phyloP scores from a whole-genome alignment of 345 rosid genomes.

The Rhodomyrtus tomentosa region DNA sequence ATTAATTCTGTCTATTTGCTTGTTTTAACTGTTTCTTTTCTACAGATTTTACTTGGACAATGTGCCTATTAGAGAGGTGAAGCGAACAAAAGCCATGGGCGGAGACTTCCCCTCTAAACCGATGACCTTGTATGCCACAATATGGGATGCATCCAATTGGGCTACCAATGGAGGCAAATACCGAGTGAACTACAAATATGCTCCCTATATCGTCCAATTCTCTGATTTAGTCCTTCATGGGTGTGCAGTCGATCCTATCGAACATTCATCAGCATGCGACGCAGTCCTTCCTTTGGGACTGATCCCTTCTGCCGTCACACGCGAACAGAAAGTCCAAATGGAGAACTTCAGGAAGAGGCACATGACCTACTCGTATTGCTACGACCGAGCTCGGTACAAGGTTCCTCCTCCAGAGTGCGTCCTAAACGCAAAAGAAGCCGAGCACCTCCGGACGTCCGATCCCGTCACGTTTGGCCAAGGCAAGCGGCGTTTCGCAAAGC shows the following conservation, averaged over 20 bases:
- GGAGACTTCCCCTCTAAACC: slow-evolving; percentile 92
- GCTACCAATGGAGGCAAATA: slow-evolving; percentile 96
- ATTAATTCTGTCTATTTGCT: background rate
- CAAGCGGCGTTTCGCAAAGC: slow-evolving; percentile 34
- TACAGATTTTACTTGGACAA: slow-evolving; percentile 70
- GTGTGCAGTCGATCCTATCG: slow-evolving; percentile 76
- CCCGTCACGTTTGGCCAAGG: slow-evolving; percentile 70
- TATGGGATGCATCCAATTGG: slow-evolving; percentile 98
- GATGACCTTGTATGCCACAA: slow-evolving; percentile 95
- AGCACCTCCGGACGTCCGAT: slow-evolving; percentile 49
- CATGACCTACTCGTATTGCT: slow-evolving; percentile 92
- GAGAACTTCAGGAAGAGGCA: slow-evolving; percentile 51
- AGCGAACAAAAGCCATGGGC: slow-evolving; percentile 60
- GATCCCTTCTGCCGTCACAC: slow-evolving; percentile 21
- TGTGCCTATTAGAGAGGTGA: slow-evolving; percentile 74
- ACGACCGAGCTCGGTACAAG: slow-evolving; percentile 67
- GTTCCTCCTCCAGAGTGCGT: slow-evolving; percentile 60
- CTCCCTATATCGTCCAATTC: slow-evolving; percentile 58
- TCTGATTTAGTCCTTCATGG: slow-evolving; percentile 74
- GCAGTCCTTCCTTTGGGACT: slow-evolving; percentile 4
- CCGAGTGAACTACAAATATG: slow-evolving; percentile 85
- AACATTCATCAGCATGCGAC: slow-evolving; percentile 49
- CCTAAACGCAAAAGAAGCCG: slow-evolving; percentile 41
- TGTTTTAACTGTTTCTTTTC: background rate
- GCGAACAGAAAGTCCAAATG: slow-evolving; percentile 44